Conservation (phyloP, 2,329 filamentous ascomycete genomes). For the Penicillium sp. region DNA sequence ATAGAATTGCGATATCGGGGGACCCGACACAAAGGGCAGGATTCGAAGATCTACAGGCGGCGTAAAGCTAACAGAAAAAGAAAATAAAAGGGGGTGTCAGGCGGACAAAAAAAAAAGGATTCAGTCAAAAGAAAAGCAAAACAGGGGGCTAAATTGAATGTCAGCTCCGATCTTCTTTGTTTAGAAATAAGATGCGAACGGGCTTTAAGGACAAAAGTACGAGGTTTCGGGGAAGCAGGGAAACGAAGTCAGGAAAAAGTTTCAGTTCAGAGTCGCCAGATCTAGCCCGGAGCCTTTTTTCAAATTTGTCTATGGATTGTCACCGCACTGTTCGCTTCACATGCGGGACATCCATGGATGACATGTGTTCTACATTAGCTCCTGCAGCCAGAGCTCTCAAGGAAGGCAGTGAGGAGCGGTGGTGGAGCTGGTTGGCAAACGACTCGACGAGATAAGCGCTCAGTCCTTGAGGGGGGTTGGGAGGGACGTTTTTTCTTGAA, state of each 20-base stretch:
- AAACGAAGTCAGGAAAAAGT: neutral
- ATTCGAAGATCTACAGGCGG: slow-evolving; percentile 8
- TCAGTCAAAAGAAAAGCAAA: neutral
- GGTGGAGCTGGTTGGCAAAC: slow-evolving; percentile 13
- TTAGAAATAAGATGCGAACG: neutral
- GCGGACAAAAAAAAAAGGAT: slow-evolving; percentile 7
- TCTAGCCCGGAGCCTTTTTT: neutral
- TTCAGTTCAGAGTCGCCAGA: neutral
- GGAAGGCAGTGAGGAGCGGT: neutral
- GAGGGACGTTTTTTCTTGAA: neutral
- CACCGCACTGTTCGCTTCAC: slow-evolving; percentile 24
- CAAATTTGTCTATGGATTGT: neutral
- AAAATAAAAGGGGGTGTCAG: slow-evolving; percentile 6
- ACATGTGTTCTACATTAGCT: slow-evolving; percentile 21
- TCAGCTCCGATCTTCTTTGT: neutral
- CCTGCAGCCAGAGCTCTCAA: slow-evolving; percentile 13
- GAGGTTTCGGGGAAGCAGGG: neutral
- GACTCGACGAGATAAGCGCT: slow-evolving; percentile 24
- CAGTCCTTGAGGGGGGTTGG: slow-evolving; percentile 9
- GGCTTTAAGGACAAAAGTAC: slow-evolving; percentile 4
- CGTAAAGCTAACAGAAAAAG: neutral
- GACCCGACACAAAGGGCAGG: slow-evolving; percentile 7
- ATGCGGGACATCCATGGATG: slow-evolving; percentile 21
- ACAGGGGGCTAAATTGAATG: neutral
- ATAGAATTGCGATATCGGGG: slow-evolving; percentile 4